Conservation (phyloP, 345 rosid species). For the Angophora floribunda region DNA sequence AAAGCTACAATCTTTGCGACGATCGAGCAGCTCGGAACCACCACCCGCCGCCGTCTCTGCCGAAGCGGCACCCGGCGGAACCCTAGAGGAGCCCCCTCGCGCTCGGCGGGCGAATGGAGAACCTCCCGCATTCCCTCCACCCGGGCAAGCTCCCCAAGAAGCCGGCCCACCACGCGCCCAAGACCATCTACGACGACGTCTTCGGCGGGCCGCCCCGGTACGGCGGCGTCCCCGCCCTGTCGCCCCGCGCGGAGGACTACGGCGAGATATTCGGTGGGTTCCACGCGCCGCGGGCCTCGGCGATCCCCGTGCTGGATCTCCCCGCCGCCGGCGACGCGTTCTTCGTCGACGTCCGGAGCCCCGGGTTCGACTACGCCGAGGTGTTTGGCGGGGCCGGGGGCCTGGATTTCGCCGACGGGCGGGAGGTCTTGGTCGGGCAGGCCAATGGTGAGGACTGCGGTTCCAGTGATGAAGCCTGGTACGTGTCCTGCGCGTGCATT, state of each 20-base stretch:
- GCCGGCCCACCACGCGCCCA: neutral
- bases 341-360: constrained; percentile 55
- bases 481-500: neutral
- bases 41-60: neutral
- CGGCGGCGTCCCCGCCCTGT: constrained; percentile 38
- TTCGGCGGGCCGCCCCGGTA: constrained; percentile 64
- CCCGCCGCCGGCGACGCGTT: constrained; percentile 43
- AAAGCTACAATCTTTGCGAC: neutral
- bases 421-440: constrained; percentile 42
- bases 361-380: constrained; percentile 58
- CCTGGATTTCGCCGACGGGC: constrained; percentile 54
- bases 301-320: constrained; percentile 91
- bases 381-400: constrained; percentile 61
- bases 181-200: constrained; percentile 61
- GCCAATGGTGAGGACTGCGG: constrained; percentile 21
- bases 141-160: constrained; percentile 8
- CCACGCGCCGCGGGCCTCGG: constrained; percentile 68
- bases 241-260: constrained; percentile 85
- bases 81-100: constrained; percentile 4
- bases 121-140: constrained; percentile 41
- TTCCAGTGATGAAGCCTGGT: constrained; percentile 88
- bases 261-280: constrained; percentile 73
- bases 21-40: neutral
- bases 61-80: neutral
- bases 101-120: constrained; percentile 37